A percentile compares a stretch with the other conserved stretches of the same genome.
phyloP scores from a whole-genome alignment of 768 basidiomycete species.

The Myochromella boudieri region DNA sequence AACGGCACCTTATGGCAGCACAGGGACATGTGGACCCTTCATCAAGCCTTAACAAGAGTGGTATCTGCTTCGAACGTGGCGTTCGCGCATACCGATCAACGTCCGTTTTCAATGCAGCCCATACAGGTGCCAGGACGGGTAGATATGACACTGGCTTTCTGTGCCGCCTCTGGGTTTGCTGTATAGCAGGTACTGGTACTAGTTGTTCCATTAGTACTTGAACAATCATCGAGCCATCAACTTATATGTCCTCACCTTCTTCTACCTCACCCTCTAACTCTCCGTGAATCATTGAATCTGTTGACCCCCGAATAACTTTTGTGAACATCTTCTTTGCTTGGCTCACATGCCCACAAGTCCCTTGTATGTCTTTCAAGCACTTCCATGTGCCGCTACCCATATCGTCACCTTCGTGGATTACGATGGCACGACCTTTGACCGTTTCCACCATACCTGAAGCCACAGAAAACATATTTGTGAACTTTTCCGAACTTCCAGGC shows the following conservation, averaged over 20 bases:
- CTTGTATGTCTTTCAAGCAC: not conserved
- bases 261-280: not conserved
- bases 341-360: not conserved
- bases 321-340: not conserved
- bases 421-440: not conserved
- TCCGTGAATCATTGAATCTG: not conserved
- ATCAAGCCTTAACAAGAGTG: not conserved
- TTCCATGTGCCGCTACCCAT: slow-evolving; percentile 1
- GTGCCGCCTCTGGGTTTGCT: not conserved
- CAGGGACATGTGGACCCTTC: not conserved
- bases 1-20: not conserved
- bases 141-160: not conserved
- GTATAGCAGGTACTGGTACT: not conserved
- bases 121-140: not conserved
- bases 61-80: not conserved
- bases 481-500: not conserved
- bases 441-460: not conserved
- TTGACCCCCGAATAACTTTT: not conserved
- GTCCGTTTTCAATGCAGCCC: not conserved
- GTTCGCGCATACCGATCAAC: not conserved
- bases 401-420: slow-evolving; percentile 1
- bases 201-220: no score
- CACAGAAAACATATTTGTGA: not conserved
- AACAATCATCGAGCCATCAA: no score
- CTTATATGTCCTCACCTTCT: not conserved